A percentile compares a stretch with the other conserved stretches of the same genome.
phyloP scores from a whole-genome alignment of 805 yeast species.

The Lachancea dasiensis region DNA sequence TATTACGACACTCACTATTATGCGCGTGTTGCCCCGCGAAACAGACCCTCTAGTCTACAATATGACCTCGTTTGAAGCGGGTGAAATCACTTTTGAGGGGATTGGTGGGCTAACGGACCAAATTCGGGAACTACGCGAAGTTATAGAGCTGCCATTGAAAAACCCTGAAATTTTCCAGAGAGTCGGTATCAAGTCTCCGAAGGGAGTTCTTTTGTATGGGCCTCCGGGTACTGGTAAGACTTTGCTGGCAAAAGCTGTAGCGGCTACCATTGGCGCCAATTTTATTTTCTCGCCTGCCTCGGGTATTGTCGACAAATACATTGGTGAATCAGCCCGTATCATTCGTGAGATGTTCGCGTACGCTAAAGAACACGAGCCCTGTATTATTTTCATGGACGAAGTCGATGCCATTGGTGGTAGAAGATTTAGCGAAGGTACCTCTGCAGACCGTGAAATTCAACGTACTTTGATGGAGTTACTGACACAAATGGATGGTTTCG shows the following conservation, averaged over 20 bases:
- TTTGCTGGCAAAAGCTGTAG: constrained; percentile 92
- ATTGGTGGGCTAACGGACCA: constrained; percentile 97
- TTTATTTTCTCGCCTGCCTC: constrained; percentile 98
- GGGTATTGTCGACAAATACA: constrained; percentile 95
- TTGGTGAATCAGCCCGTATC: constrained; percentile 95
- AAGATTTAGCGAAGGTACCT: constrained; percentile 94
- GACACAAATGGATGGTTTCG: constrained; percentile 98
- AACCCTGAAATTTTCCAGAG: constrained; percentile 94
- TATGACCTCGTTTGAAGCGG: constrained; percentile 98
- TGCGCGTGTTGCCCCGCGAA: constrained; percentile 95
- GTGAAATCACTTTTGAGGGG: constrained; percentile 88
- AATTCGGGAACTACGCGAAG: constrained; percentile 94
- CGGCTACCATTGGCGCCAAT: constrained; percentile 97
- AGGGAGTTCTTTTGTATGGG: constrained; percentile 93
- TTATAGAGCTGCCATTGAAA: constrained; percentile 92
- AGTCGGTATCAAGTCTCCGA: constrained; percentile 98
- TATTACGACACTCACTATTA: constrained; percentile 94
- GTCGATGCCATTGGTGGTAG: constrained; percentile 99
- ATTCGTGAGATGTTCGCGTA: constrained; percentile 97
- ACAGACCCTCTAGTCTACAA: constrained; percentile 97
- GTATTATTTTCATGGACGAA: constrained; percentile 98
- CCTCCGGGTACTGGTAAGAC: constrained; percentile 99
- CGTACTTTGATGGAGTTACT: constrained; percentile 95
- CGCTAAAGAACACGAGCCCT: constrained; percentile 96
- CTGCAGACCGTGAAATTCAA: constrained; percentile 98